Evolutionary conservation across 2,329 filamentous ascomycete species (phyloP).

Genomic region (Fusarium sp.): DNA sequence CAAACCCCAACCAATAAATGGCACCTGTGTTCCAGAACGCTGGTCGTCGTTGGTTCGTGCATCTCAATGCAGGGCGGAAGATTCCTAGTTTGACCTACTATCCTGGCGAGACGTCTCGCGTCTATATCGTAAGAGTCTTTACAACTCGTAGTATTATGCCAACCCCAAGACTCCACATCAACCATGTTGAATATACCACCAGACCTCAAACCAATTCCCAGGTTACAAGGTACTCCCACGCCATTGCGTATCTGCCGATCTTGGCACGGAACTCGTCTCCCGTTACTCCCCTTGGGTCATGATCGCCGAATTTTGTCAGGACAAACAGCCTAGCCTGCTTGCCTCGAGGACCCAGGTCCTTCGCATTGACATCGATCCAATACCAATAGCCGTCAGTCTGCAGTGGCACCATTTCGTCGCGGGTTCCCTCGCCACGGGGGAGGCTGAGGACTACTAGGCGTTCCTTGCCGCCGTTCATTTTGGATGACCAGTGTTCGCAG

Average conservation of each 20-base stretch:
- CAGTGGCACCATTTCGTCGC: constrained; percentile 77
- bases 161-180: not conserved
- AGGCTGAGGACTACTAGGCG: constrained; percentile 78
- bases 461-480: constrained; percentile 74
- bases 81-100: constrained; percentile 4
- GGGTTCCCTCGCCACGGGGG: constrained; percentile 73
- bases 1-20: not conserved
- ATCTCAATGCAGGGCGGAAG: constrained; percentile 15
- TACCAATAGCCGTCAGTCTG: constrained; percentile 83
- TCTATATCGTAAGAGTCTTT: constrained; percentile 10
- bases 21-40: not conserved
- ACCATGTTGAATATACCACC: constrained; percentile 13
- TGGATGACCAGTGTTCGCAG: constrained; percentile 87
- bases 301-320: constrained; percentile 63
- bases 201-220: constrained; percentile 61
- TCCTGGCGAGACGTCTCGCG: not conserved
- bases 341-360: constrained; percentile 75
- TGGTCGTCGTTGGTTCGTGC: constrained; percentile 16
- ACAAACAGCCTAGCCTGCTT: constrained; percentile 74
- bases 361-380: constrained; percentile 80
- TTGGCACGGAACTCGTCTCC: constrained; percentile 59
- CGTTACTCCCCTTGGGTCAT: constrained; percentile 61
- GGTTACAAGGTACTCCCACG: constrained; percentile 56
- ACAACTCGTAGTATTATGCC: not conserved
- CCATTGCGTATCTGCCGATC: constrained; percentile 58